phyloP scores from a whole-genome alignment of 1,284 basidiomycete species.

The Ustilago loliicola region DNA sequence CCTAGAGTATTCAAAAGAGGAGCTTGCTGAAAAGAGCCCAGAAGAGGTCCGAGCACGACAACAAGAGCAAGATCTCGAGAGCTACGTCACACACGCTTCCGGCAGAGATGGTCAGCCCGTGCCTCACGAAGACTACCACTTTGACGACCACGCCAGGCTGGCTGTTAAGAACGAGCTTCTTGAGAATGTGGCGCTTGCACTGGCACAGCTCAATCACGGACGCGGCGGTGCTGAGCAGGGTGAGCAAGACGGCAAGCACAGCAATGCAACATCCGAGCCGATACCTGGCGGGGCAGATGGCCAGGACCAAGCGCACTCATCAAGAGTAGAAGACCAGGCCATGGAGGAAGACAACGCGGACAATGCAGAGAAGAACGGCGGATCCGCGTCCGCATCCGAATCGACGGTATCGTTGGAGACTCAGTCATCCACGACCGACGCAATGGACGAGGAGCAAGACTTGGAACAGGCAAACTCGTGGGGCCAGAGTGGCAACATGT shows the following conservation, averaged over 20 bases:
- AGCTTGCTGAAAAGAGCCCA: constrained; percentile 30
- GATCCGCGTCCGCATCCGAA: not conserved
- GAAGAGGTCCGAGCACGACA: constrained; percentile 26
- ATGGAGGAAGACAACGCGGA: constrained; percentile 42
- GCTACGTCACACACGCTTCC: constrained; percentile 58
- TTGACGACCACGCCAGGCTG: constrained; percentile 51
- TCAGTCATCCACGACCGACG: constrained; percentile 8
- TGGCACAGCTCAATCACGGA: constrained; percentile 52
- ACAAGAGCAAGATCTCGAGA: constrained; percentile 41
- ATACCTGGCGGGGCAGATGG: not conserved
- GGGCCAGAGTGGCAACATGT: constrained; percentile 38
- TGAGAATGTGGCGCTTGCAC: constrained; percentile 66
- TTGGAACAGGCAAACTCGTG: constrained; percentile 22
- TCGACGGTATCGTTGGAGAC: constrained; percentile 2
- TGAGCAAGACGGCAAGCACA: constrained; percentile 1
- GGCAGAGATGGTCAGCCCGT: constrained; percentile 66
- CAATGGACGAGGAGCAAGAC: constrained; percentile 36
- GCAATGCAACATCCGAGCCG: not conserved
- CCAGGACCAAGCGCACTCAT: not conserved
- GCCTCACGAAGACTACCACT: constrained; percentile 61
- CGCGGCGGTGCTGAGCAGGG: constrained; percentile 17
- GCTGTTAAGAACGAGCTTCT: constrained; percentile 64
- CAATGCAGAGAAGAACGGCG: constrained; percentile 2
- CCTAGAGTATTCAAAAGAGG: constrained; percentile 38
- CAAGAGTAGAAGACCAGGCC: constrained; percentile 14